Base-by-base conservation (phyloP, 2,329 filamentous ascomycete genomes). In the Fragosphaeria purpurea region DNA sequence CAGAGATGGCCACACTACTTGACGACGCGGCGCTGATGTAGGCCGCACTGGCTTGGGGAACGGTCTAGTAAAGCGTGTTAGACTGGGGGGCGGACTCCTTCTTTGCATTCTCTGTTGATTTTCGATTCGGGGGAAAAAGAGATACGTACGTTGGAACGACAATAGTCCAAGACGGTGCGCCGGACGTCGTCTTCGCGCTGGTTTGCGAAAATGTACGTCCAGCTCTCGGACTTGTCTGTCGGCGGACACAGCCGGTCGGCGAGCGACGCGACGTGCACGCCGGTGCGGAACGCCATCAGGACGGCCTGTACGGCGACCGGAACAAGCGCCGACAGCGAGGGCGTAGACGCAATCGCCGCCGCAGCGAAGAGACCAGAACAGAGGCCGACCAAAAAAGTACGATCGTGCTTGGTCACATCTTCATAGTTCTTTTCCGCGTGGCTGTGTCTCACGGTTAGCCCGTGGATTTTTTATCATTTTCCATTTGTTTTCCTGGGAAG, bases 361-460 rank as follows among this genome's bases (percentile, higher is more conserved):
- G 80, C 83, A n/a, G 83, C 82, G 58, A 86, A 77, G 30, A 84
- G 71, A 47, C 83, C 83, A 41, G 81, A 84, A 70, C 83, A 86
- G 42, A 86, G 73, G 52, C 82, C 83, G 33, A 85, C 72, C 31
- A 82, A 69, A 60, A 75, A 69, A 11, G 72, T 76, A 66, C 79
- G 64, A 60, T 70, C 60, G 62, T 72, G 62, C 59, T 67, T 54
- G 60, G 76, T 62, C 64, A 68, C 65, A 73, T 80, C 68, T 63
- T 73, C 62, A 65, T 76, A 70, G 70, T 79, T 66, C 72, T 74
- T 76, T 57, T 77, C 74, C 35, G 67, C 67, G 50, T 74, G 71
- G 56, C 74, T 77, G 41, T 22, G 22, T 22, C 22, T 22, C 22
- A 54, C 61, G 45, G 7, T 70, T 58, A 69, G 65, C 56, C 22